These are phyloP conservation scores for Kwoniella mangroviensis DNA, from an alignment of 768 basidiomycete genomes.

Conservation along the genomic window DNA sequence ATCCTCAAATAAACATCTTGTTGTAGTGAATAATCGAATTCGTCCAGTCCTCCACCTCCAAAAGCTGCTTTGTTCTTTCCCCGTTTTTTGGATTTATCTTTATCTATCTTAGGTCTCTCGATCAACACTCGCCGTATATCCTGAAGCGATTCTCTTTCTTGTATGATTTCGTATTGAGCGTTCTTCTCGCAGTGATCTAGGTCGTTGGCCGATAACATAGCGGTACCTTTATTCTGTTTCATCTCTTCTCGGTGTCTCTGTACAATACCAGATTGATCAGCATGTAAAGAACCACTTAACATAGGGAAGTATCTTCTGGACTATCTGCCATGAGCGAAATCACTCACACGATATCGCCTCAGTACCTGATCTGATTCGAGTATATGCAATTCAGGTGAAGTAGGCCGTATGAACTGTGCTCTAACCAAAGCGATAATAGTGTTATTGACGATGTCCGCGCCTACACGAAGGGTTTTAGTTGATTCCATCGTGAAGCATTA, in stretches of 20 bases:
- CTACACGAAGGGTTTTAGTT: constrained; percentile 4
- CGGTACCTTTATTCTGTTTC: constrained; percentile 9
- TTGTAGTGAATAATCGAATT: constrained; percentile 59
- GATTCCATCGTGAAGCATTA: not conserved
- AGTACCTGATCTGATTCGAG: constrained; percentile 33
- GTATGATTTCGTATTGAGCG: constrained; percentile 26
- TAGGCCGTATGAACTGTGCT: constrained; percentile 34
- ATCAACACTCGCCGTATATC: constrained; percentile 33
- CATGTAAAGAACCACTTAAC: not conserved
- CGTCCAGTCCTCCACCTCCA: constrained; percentile 8
- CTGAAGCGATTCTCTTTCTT: constrained; percentile 29
- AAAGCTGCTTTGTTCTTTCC: constrained; percentile 6
- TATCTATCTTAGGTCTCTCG: constrained; percentile 25
- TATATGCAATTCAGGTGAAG: constrained; percentile 32
- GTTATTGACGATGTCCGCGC: constrained; percentile 23
- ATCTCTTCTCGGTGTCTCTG: constrained; percentile 21
- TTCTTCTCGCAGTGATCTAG: constrained; percentile 21
- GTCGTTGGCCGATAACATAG: constrained; percentile 25
- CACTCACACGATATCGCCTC: constrained; percentile 32
- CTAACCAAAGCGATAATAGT: constrained; percentile 31
- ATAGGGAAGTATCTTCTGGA: not conserved
- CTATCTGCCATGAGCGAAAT: too few relatives aligned
- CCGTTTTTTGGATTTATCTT: constrained; percentile 56
- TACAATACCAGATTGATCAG: too few relatives aligned
- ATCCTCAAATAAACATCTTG: constrained; percentile 78